Base-by-base conservation (phyloP, 2,329 filamentous ascomycete species). In the Penicillium olsonii region DNA sequence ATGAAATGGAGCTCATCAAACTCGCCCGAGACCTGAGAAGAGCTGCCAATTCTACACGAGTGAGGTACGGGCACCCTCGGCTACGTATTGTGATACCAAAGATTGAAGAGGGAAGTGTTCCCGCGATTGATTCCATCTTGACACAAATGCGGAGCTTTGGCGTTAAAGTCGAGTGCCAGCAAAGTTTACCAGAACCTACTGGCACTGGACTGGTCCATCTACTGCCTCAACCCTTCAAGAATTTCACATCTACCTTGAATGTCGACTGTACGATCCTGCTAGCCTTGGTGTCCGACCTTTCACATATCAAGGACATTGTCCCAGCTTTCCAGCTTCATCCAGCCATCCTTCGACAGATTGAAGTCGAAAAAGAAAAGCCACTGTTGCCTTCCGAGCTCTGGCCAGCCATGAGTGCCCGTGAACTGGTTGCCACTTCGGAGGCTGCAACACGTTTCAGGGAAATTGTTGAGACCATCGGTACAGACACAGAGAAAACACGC, bases 201-300 rank as follows among this genome's bases (percentile, higher is more conserved):
- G 33, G 53, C 35, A 43, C 57, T 14, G 53, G 62, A 8, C 62
- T 75, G 43, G 48, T 50, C 12, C 59, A 57, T 37, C 66, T 75
- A n/a, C 61, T 75, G 18, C 73, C 74, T 17, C 64, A 71, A 38
- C 66, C 68, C 12, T 70, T 69, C 61, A 68, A 71, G 40, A 63
- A 66, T 18, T 68, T 76, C 55, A 77, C 74, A n/a, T 37, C 68
- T 9, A 70, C 67, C 10, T 54, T 79, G 37, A 77, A 78, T 55
- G 68, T 77, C 40, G 76, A 80, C 53, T 76, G 75, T 56, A 90
- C 87, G 1, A 81, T 90, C 39, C 77, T 92, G 5, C 78, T 92
- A 5, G 87, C 87, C 4, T 73, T 91, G 2, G 81, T 87, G 1
- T 90, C 87, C 0, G 88, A 92, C 60, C 83, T 91, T 20, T 87